A percentile compares a stretch with the other conserved stretches of the same genome.
Evolutionary conservation across 257 asterid species (phyloP).

Genomic region (Forsythia viridissima): DNA sequence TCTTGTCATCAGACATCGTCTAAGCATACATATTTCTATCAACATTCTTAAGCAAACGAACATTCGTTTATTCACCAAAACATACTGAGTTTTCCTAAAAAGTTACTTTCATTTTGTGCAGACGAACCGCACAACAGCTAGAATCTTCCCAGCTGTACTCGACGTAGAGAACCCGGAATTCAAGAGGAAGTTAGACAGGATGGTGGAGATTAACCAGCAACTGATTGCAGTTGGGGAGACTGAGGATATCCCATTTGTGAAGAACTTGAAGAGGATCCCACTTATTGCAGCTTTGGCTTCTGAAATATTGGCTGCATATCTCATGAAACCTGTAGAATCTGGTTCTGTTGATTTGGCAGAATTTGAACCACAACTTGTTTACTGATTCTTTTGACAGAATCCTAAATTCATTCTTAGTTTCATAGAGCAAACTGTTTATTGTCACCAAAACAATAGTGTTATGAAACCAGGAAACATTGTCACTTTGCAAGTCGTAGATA

Average conservation of each 20-base stretch:
- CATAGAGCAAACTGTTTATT: no score
- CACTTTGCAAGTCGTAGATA: no score
- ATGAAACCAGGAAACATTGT: no score
- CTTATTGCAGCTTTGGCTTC: constrained; percentile 79
- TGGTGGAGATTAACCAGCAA: constrained; percentile 78
- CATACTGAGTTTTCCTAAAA: background rate
- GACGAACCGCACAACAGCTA: background rate
- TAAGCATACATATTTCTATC: background rate
- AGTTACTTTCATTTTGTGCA: background rate
- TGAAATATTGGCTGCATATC: constrained; percentile 80
- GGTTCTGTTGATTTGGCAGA: constrained; percentile 93
- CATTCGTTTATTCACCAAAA: background rate
- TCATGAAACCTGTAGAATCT: constrained; percentile 94
- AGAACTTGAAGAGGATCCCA: constrained; percentile 90
- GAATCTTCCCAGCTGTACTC: background rate
- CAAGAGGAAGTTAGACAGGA: constrained; percentile 88
- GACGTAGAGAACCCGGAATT: constrained; percentile 26
- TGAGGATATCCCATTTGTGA: constrained; percentile 66
- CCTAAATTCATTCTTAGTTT: no score
- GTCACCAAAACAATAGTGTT: no score
- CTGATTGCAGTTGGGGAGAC: constrained; percentile 67
- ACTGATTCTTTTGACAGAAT: constrained; percentile 31
- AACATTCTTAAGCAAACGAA: no score
- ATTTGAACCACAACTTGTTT: constrained; percentile 76
- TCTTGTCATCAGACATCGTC: no score